phyloP scores from a whole-genome alignment of 805 yeast genomes.

The Sugiyamaella mastotermitis region DNA sequence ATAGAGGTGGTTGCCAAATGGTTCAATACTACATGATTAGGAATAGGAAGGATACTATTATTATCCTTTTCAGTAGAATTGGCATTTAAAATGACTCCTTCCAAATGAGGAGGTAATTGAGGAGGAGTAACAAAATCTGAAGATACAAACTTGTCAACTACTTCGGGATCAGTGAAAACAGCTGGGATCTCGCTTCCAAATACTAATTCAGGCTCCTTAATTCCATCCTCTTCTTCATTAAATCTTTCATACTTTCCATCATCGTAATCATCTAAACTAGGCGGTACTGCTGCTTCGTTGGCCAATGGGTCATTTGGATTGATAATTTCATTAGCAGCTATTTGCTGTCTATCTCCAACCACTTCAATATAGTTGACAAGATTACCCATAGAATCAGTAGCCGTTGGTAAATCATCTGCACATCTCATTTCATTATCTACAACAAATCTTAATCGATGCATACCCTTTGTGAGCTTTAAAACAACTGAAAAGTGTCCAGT shows the following conservation, averaged over 20 bases:
- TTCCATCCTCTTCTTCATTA: slow-evolving; percentile 47
- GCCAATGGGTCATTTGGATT: slow-evolving; percentile 2
- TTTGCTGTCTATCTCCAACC: slow-evolving; percentile 4
- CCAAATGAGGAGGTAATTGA: slow-evolving; percentile 93
- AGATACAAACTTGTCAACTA: slow-evolving; percentile 33
- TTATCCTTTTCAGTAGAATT: slow-evolving; percentile 72
- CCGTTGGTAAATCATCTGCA: slow-evolving; percentile 84
- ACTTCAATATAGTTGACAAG: slow-evolving; percentile 74
- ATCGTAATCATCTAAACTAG: slow-evolving; percentile 8
- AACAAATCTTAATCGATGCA: slow-evolving; percentile 87
- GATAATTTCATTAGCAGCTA: slow-evolving; percentile 10
- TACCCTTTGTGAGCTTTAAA: slow-evolving; percentile 64
- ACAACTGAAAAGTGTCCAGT: slow-evolving; percentile 27
- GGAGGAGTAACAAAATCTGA: slow-evolving; percentile 73
- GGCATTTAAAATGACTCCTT: slow-evolving; percentile 79
- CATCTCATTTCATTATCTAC: slow-evolving; percentile 88
- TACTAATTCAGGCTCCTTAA: slow-evolving; percentile 50
- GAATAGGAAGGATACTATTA: slow-evolving; percentile 83
- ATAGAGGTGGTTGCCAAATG: slow-evolving; percentile 93
- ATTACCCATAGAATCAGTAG: slow-evolving; percentile 94
- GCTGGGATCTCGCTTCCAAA: slow-evolving; percentile 37
- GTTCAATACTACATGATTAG: slow-evolving; percentile 89
- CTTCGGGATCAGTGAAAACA: slow-evolving; percentile 40
- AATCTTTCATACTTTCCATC: slow-evolving; percentile 50
- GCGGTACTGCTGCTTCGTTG: slow-evolving; percentile 7